Base-by-base conservation (phyloP, 2,329 filamentous ascomycete genomes). In the Ilyonectria sp. region DNA sequence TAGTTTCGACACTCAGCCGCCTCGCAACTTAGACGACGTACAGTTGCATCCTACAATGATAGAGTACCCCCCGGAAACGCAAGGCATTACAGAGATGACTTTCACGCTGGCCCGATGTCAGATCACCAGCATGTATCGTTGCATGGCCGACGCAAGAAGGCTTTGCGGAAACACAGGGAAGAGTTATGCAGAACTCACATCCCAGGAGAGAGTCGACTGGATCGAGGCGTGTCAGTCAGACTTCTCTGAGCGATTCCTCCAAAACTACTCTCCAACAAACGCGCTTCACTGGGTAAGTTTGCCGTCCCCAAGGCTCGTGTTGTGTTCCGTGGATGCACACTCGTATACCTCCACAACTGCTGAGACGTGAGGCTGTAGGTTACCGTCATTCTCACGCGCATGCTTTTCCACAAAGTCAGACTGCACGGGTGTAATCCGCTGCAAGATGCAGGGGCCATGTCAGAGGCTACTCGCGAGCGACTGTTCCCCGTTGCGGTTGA, bases 381-480 rank as follows among this genome's bases (percentile, higher is more conserved):
- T 19, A 64, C 61, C n/a, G 35, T 40, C 21, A 64, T 57, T 21
- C 15, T 64, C 3, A 53, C 61, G 8, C 55, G 61, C 6, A 64
- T 64, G 61, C 61, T 64, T n/a, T 64, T 64, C 35, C 40, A 64
- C n/a, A 64, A 64, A 7, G 55, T 54, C 13, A 59, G 61, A 17
- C 33, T 64, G 1, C 61, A 64, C 17, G 61, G 61, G 7, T 59
- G 55, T 15, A 64, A 64, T 13, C 56, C 61, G 1, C 11, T 64
- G 13, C 21, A 37, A 9, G 61, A 59, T 4, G 31, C 40, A n/a
- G 29, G 15, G 8, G 15, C 17, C 3, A 23, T 64, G 9, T 35
- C 61, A 5, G 63, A 65, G 3, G 44, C 15, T 9, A 21, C 7
- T 2, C 56, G 56, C 3, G 49, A 65, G 13, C 8, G 63, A 19